Percentiles rank a stretch among this genome's conserved stretches.
Evolutionary conservation across 78 protist genomes (phyloP).

Genomic region (Dictyostelium capitatum): DNA sequence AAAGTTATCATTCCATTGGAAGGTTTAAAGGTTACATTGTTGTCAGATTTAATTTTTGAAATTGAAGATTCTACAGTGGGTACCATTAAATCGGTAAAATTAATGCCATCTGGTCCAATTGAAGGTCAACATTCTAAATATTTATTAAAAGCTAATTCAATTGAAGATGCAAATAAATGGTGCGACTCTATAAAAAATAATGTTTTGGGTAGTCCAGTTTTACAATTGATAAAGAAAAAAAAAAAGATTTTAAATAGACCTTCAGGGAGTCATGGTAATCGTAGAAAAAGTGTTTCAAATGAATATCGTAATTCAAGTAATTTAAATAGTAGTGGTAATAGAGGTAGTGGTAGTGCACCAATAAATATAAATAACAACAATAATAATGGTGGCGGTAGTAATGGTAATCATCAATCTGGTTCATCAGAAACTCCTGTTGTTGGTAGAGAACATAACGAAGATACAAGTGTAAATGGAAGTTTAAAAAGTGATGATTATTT

Average conservation of each 20-base stretch:
- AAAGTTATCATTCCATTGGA: slow-evolving; percentile 70
- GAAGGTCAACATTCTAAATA: slow-evolving; percentile 67
- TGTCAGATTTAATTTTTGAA: slow-evolving; percentile 22
- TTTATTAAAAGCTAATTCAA: slow-evolving; percentile 8
- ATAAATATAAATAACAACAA: no score
- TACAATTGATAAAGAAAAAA: slow-evolving; percentile 55
- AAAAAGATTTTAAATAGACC: slow-evolving; percentile 33
- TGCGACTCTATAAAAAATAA: slow-evolving; percentile 37
- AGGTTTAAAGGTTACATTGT: slow-evolving; percentile 36
- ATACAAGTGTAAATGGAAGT: slow-evolving; percentile 25
- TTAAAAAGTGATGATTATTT: slow-evolving; percentile 33
- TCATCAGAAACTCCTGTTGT: background rate
- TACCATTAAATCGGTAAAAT: slow-evolving; percentile 57
- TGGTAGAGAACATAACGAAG: slow-evolving; percentile 18
- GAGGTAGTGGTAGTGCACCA: background rate
- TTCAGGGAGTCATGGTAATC: background rate
- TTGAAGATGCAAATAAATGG: slow-evolving; percentile 50
- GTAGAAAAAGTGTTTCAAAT: slow-evolving; percentile 13
- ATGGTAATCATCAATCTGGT: background rate
- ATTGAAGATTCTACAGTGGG: slow-evolving; percentile 50
- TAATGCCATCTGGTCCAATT: slow-evolving; percentile 45
- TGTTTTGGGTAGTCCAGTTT: slow-evolving; percentile 56
- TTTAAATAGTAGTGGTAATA: background rate
- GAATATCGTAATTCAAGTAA: background rate
- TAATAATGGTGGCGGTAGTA: background rate